phyloP scores from a whole-genome alignment of 108 stramenopile genomes.

The Nitzschia sp. region DNA sequence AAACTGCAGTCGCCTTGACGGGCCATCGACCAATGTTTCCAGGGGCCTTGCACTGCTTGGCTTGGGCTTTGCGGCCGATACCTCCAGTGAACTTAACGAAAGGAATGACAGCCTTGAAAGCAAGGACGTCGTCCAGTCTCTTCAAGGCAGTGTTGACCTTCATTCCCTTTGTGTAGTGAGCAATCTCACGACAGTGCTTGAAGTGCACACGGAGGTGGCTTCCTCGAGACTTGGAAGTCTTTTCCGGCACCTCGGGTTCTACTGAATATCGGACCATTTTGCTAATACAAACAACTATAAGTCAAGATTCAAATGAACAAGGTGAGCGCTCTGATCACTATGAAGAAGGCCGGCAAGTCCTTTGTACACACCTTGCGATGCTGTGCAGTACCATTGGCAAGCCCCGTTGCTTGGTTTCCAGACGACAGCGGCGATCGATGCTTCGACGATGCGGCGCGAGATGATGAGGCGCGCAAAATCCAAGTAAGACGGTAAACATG shows the following conservation, averaged over 20 bases:
- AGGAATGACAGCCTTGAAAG: slow-evolving; percentile 94
- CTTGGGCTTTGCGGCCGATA: slow-evolving; percentile 95
- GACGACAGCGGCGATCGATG: not conserved
- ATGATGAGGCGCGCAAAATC: not conserved
- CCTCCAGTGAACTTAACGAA: slow-evolving; percentile 97
- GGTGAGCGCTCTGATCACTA: not conserved
- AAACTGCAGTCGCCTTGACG: slow-evolving; percentile 95
- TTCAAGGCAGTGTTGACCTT: slow-evolving; percentile 85
- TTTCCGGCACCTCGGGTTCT: slow-evolving; percentile 81
- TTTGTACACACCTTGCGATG: slow-evolving; percentile 9
- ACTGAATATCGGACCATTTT: slow-evolving; percentile 82
- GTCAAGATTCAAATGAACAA: slow-evolving; percentile 5
- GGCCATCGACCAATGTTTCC: slow-evolving; percentile 98
- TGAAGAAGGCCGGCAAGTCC: not conserved
- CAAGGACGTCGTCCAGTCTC: slow-evolving; percentile 92
- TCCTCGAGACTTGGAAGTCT: slow-evolving; percentile 91
- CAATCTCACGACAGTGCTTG: slow-evolving; percentile 99
- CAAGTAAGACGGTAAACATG: slow-evolving; percentile 10
- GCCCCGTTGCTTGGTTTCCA: not conserved
- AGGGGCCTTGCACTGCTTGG: slow-evolving; percentile 88
- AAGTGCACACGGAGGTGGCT: slow-evolving; percentile 98
- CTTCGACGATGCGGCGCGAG: not conserved
- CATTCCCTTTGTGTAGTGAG: slow-evolving; percentile 95
- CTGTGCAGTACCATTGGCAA: not conserved
- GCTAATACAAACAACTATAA: not conserved